phyloP scores from a whole-genome alignment of 73 alveolate species.

The Tetrahymena elliotti region DNA sequence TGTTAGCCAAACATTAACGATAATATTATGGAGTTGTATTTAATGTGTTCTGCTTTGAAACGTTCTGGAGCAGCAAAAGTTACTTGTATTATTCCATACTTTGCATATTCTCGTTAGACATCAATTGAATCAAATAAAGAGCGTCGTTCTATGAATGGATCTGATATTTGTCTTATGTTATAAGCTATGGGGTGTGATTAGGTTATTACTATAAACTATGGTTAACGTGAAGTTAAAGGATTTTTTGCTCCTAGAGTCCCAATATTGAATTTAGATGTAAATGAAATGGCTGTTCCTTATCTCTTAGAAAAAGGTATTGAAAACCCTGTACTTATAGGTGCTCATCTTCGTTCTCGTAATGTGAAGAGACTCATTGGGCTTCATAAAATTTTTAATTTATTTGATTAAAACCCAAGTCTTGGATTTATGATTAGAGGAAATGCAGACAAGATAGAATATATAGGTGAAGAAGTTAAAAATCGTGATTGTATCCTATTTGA shows the following conservation, averaged over 20 bases:
- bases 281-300: neutral
- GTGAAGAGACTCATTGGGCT: neutral
- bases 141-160: neutral
- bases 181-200: neutral
- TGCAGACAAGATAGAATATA: neutral
- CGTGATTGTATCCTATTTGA: neutral
- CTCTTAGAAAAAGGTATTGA: neutral
- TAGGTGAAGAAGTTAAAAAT: neutral
- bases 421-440: neutral
- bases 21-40: neutral
- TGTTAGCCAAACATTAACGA: neutral
- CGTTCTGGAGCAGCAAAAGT: neutral
- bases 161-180: neutral
- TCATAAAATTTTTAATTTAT: neutral
- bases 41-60: neutral
- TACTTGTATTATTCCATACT: neutral
- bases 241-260: neutral
- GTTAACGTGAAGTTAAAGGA: neutral
- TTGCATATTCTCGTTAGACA: neutral
- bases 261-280: neutral
- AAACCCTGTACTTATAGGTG: neutral
- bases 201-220: neutral
- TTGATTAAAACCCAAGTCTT: neutral
- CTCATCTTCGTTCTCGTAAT: neutral
- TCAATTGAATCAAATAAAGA: neutral